Evolutionary conservation across 2,329 filamentous ascomycete genomes (phyloP).

Genomic region (Colletotrichum lini): DNA sequence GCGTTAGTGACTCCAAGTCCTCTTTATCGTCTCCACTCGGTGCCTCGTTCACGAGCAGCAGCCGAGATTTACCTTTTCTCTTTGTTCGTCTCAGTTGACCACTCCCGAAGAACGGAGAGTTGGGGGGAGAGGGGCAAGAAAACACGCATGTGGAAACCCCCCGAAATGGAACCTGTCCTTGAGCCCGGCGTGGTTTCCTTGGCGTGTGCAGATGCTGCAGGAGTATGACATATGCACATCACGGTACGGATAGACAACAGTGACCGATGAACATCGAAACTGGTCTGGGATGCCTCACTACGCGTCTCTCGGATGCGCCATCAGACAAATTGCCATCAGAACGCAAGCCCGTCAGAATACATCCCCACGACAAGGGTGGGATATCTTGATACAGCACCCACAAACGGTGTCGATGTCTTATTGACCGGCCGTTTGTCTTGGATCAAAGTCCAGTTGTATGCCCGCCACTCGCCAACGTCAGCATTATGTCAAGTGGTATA

Average conservation of each 20-base stretch:
- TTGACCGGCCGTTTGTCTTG: background rate
- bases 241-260: too few relatives aligned
- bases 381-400: too few relatives aligned
- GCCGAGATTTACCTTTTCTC: background rate
- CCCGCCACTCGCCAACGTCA: background rate
- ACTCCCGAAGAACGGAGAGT: background rate
- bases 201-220: background rate
- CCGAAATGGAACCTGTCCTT: background rate
- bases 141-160: background rate
- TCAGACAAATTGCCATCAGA: too few relatives aligned
- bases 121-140: background rate
- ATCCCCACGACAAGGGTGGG: background rate
- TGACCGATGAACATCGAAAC: background rate
- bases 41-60: conserved; percentile 18
- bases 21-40: conserved; percentile 10
- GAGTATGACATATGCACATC: background rate
- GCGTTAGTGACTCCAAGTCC: conserved; percentile 7
- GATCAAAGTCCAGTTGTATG: background rate
- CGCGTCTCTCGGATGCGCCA: too few relatives aligned
- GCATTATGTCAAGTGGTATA: background rate
- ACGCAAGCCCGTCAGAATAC: too few relatives aligned
- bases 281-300: background rate
- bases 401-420: conserved; percentile 23
- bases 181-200: background rate
- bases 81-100: too few relatives aligned